phyloP scores from a whole-genome alignment of 1,284 basidiomycete genomes.

The Microstroma glucosiphilum region DNA sequence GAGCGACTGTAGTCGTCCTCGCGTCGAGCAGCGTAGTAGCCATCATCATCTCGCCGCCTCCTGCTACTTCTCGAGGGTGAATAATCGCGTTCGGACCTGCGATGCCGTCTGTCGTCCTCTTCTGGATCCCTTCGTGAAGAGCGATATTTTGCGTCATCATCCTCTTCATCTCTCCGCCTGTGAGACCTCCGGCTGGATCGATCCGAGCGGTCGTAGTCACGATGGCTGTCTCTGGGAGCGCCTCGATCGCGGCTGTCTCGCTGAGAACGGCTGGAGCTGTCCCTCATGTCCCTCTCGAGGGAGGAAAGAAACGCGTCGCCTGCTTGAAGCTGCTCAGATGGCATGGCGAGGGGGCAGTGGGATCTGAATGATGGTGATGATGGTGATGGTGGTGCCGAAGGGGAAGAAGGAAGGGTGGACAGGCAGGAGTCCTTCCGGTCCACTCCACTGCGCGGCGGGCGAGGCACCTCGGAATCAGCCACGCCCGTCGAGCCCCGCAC shows the following conservation, averaged over 20 bases:
- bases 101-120: constrained; percentile 23
- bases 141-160: constrained; percentile 1
- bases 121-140: constrained; percentile 24
- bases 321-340: background rate
- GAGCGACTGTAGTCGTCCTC: constrained; percentile 34
- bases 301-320: constrained; percentile 1
- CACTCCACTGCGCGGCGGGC: too few species aligned
- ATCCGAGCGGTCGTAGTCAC: background rate
- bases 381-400: too few species aligned
- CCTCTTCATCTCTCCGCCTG: background rate
- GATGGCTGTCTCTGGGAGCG: constrained; percentile 1
- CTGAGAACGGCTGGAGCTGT: background rate
- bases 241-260: background rate
- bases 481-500: too few species aligned
- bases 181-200: background rate
- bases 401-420: background rate
- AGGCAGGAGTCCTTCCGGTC: too few species aligned
- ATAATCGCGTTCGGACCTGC: constrained; percentile 30
- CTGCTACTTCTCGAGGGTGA: background rate
- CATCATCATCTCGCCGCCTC: constrained; percentile 6
- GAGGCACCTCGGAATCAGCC: too few species aligned
- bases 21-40: constrained; percentile 18
- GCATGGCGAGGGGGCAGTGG: background rate
- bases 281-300: background rate
- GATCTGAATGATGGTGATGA: too few species aligned